A percentile compares a stretch with the other conserved stretches of the same genome.
Conservation (phyloP, 495 filamentous ascomycete species). For the Penicillium pancosmium region DNA sequence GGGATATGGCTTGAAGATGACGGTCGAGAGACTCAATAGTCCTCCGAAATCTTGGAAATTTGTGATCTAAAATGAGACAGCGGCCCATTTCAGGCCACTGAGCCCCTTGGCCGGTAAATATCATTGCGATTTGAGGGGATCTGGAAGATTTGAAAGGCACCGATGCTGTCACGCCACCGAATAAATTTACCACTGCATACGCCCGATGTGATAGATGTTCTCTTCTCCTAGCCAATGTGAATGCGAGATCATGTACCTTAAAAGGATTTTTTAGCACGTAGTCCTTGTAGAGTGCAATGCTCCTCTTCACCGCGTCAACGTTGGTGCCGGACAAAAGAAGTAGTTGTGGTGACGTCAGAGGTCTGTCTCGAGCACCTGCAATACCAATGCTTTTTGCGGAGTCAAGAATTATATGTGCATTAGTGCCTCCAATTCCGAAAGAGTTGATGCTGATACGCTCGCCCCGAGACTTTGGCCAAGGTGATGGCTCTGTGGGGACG, state of each 20-base stretch:
- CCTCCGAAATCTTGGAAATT: constrained; percentile 25
- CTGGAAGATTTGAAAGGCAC: constrained; percentile 4
- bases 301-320: constrained; percentile 5
- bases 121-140: constrained; percentile 55
- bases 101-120: constrained; percentile 71
- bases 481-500: constrained; percentile 21
- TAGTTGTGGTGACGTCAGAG: constrained; percentile 6
- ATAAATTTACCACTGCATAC: background rate
- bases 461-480: constrained; percentile 30
- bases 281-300: background rate
- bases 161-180: background rate
- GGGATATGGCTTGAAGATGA: background rate
- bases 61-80: constrained; percentile 27
- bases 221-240: constrained; percentile 12
- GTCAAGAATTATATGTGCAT: constrained; percentile 29
- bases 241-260: constrained; percentile 5
- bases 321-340: constrained; percentile 16
- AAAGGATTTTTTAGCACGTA: constrained; percentile 6
- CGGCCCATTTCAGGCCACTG: constrained; percentile 50
- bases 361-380: too few species aligned
- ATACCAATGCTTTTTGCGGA: constrained; percentile 6
- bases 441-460: constrained; percentile 26
- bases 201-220: constrained; percentile 14
- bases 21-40: background rate
- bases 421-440: constrained; percentile 32